Conservation (phyloP, 1,284 basidiomycete genomes). For the Ganoderma lingzhi region DNA sequence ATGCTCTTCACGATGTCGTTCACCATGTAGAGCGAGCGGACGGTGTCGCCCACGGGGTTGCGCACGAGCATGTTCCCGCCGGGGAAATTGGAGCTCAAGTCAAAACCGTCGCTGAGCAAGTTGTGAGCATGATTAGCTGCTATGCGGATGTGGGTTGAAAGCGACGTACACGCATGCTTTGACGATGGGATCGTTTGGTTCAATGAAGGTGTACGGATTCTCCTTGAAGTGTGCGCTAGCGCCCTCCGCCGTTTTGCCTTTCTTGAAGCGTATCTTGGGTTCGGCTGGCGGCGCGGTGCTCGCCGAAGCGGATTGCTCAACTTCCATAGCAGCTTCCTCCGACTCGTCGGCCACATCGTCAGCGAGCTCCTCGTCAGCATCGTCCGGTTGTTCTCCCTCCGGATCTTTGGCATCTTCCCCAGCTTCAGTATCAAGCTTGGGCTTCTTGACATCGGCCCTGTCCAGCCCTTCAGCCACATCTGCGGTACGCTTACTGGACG, state of each 20-base stretch:
- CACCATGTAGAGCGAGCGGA: constrained; percentile 90
- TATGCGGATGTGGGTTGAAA: neutral
- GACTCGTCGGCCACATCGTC: constrained; percentile 32
- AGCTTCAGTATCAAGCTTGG: constrained; percentile 45
- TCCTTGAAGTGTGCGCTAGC: constrained; percentile 80
- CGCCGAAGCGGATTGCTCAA: constrained; percentile 30
- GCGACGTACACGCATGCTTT: constrained; percentile 71
- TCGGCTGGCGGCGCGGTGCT: constrained; percentile 9
- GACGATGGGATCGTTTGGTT: constrained; percentile 76
- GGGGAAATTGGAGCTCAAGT: constrained; percentile 81
- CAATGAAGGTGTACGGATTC: constrained; percentile 88
- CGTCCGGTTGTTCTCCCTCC: constrained; percentile 3
- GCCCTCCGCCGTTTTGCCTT: constrained; percentile 40
- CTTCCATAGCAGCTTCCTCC: constrained; percentile 27
- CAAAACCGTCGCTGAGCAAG: constrained; percentile 70
- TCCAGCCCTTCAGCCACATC: constrained; percentile 49
- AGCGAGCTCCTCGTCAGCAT: constrained; percentile 22
- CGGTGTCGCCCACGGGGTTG: constrained; percentile 81
- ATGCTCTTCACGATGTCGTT: constrained; percentile 87
- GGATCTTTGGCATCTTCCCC: constrained; percentile 13
- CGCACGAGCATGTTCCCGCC: constrained; percentile 85
- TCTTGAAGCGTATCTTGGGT: constrained; percentile 36
- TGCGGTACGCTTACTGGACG: constrained; percentile 53
- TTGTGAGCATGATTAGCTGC: neutral
- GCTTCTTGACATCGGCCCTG: constrained; percentile 57